Conservation (phyloP, 352 stramenopile species). For the Phytophthora colocasiae region DNA sequence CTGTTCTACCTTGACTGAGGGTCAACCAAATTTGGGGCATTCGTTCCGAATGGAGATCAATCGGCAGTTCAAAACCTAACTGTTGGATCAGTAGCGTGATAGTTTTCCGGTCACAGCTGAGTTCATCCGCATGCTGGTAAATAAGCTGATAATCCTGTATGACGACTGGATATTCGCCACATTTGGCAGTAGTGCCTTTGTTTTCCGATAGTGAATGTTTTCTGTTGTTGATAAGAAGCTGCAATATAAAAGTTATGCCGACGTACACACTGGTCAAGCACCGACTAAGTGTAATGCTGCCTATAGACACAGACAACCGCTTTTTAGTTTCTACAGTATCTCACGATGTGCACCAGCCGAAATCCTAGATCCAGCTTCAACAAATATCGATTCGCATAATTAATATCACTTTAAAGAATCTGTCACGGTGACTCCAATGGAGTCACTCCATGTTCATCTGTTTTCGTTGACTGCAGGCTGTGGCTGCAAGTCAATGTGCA, state of each 20-base stretch:
- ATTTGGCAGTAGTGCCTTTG: too few species aligned
- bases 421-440: background rate
- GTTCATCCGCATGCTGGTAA: too few species aligned
- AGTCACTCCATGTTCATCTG: conserved; percentile 4
- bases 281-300: background rate
- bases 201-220: too few species aligned
- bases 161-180: too few species aligned
- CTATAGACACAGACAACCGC: background rate
- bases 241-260: background rate
- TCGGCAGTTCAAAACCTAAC: too few species aligned
- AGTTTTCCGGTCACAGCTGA: too few species aligned
- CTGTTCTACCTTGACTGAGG: too few species aligned
- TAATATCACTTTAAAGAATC: conserved; percentile 7
- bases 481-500: conserved; percentile 1
- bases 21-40: too few species aligned
- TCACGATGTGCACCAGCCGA: conserved; percentile 19
- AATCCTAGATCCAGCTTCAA: conserved; percentile 23
- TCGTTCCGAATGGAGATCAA: too few species aligned
- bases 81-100: too few species aligned
- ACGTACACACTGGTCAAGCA: background rate
- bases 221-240: background rate
- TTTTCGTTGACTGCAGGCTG: conserved; percentile 9
- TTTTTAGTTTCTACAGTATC: conserved; percentile 5
- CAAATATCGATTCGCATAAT: background rate
- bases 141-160: too few species aligned